phyloP scores from a whole-genome alignment of 2,329 filamentous ascomycete species.

The Phialophora verrucosa region DNA sequence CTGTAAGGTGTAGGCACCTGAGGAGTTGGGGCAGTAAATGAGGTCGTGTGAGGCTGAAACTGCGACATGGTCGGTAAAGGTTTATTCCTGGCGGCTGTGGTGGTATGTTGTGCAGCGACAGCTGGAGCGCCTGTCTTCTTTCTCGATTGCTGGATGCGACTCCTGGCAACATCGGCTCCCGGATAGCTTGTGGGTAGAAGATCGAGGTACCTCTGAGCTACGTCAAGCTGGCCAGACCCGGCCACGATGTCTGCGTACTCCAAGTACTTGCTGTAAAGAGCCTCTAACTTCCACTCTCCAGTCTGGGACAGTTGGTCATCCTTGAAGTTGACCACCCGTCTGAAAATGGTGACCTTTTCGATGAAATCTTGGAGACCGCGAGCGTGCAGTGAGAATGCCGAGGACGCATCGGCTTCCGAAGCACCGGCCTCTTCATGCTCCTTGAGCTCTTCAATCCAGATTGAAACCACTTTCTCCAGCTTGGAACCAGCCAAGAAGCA shows the following conservation, averaged over 20 bases:
- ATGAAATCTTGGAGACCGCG: conserved; percentile 89
- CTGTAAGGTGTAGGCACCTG: conserved; percentile 36
- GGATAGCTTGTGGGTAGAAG: conserved; percentile 83
- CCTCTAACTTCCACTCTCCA: conserved; percentile 84
- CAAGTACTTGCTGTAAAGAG: conserved; percentile 91
- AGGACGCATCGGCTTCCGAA: conserved; percentile 71
- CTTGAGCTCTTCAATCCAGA: conserved; percentile 89
- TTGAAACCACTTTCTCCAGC: conserved; percentile 92
- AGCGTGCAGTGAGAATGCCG: conserved; percentile 89
- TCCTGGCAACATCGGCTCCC: conserved; percentile 83
- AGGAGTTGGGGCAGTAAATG: conserved; percentile 39
- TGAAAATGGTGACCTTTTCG: conserved; percentile 97
- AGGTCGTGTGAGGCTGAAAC: conserved; percentile 45
- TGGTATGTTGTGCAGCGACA: conserved; percentile 49
- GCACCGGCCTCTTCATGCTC: conserved; percentile 79
- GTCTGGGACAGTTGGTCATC: conserved; percentile 73
- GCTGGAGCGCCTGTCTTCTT: conserved; percentile 60
- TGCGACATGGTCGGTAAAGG: conserved; percentile 51
- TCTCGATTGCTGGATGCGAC: conserved; percentile 83
- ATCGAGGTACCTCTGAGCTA: conserved; percentile 89
- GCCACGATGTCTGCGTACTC: conserved; percentile 97
- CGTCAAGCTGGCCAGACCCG: conserved; percentile 81
- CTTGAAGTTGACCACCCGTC: conserved; percentile 87
- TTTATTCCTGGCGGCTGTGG: conserved; percentile 49
- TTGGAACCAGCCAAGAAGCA: conserved; percentile 96